phyloP scores from a whole-genome alignment of 140 eudicot species.

The Anethum foeniculum region DNA sequence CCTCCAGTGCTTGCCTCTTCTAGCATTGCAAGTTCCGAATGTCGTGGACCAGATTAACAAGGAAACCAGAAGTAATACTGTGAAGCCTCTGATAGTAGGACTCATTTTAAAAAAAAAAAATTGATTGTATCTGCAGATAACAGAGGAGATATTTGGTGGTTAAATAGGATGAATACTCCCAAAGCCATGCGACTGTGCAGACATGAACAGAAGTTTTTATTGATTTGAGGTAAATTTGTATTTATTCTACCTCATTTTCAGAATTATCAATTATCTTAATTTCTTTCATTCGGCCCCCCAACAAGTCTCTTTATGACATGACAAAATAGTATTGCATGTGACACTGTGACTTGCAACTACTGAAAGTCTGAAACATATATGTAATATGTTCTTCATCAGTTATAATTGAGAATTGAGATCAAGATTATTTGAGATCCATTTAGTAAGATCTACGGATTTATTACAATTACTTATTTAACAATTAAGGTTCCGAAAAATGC shows the following conservation, averaged over 20 bases:
- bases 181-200: slow-evolving; percentile 28
- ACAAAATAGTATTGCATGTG: slow-evolving; percentile 13
- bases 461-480: no score
- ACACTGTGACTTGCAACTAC: slow-evolving; percentile 8
- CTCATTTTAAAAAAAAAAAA: slow-evolving; percentile 30
- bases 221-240: slow-evolving; percentile 8
- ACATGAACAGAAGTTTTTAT: not conserved
- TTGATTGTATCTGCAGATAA: slow-evolving; percentile 11
- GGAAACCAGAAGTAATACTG: slow-evolving; percentile 38
- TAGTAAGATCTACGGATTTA: not conserved
- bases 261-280: not conserved
- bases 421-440: not conserved
- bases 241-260: slow-evolving; percentile 7
- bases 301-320: slow-evolving; percentile 13
- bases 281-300: slow-evolving; percentile 14
- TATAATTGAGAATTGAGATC: not conserved
- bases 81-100: slow-evolving; percentile 41
- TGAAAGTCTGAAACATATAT: slow-evolving; percentile 9
- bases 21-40: slow-evolving; percentile 61
- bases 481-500: not conserved
- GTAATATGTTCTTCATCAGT: not conserved
- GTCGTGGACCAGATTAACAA: slow-evolving; percentile 50
- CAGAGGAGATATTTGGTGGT: slow-evolving; percentile 10
- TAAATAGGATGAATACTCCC: slow-evolving; percentile 16
- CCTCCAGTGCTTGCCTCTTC: slow-evolving; percentile 74